Conservation (phyloP, 1,139 yeast species). For the Hanseniaspora sp. region DNA sequence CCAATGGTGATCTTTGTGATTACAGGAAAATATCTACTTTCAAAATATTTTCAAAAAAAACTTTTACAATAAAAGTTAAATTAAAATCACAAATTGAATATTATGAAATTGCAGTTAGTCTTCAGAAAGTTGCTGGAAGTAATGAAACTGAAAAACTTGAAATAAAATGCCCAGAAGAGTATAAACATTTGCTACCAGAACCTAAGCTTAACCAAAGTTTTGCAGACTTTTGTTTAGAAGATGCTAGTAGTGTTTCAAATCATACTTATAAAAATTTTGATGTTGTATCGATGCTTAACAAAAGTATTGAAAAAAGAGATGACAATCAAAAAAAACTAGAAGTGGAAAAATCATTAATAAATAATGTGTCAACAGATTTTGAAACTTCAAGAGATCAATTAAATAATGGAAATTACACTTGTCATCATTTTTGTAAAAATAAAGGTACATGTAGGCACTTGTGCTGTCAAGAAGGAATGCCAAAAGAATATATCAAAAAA, state of each 20-base stretch:
- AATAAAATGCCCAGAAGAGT: slow-evolving; percentile 4
- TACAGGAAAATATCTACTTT: slow-evolving; percentile 33
- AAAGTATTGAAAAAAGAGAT: no score
- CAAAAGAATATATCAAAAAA: slow-evolving; percentile 16
- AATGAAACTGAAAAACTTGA: slow-evolving; percentile 10
- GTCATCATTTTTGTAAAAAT: slow-evolving; percentile 35
- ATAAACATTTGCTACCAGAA: neutral
- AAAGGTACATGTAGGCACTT: slow-evolving; percentile 33
- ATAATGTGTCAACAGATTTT: slow-evolving; percentile 2
- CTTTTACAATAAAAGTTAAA: slow-evolving; percentile 25
- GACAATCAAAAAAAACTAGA: neutral
- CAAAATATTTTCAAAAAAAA: slow-evolving; percentile 26
- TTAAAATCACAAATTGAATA: slow-evolving; percentile 21
- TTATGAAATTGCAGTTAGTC: slow-evolving; percentile 27
- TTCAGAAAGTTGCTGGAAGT: slow-evolving; percentile 35
- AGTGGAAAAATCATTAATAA: neutral
- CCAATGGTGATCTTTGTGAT: slow-evolving; percentile 31
- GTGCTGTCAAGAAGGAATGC: slow-evolving; percentile 38
- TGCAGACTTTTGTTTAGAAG: slow-evolving; percentile 6
- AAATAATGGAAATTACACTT: slow-evolving; percentile 30
- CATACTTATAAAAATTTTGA: slow-evolving; percentile 12
- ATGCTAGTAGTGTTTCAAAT: slow-evolving; percentile 1
- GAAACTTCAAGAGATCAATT: slow-evolving; percentile 16
- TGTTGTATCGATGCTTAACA: neutral
- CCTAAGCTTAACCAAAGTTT: neutral